phyloP scores from a whole-genome alignment of 306 rosid species.

The Prunus davidiana region DNA sequence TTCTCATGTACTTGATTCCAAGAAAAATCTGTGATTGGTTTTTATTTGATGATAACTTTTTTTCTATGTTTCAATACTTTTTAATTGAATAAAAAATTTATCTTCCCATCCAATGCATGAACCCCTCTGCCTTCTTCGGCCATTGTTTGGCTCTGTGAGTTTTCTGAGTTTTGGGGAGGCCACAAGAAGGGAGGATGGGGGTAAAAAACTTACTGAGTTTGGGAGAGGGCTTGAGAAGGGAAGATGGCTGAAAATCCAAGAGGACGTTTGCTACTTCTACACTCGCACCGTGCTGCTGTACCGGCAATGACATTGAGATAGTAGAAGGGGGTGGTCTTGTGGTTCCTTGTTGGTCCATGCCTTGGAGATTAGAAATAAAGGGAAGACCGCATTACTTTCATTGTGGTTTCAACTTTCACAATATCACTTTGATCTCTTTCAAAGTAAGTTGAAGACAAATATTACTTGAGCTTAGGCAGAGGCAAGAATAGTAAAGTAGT shows the following conservation, averaged over 20 bases:
- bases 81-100: too few relatives aligned
- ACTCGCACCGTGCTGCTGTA: neutral
- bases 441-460: conserved; percentile 5
- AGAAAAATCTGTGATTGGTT: too few relatives aligned
- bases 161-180: neutral
- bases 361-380: neutral
- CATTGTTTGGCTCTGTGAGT: neutral
- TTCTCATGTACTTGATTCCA: too few relatives aligned
- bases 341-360: neutral
- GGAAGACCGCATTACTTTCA: neutral
- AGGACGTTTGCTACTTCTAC: neutral
- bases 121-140: neutral
- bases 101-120: too few relatives aligned
- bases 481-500: conserved; percentile 5
- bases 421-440: neutral
- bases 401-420: neutral
- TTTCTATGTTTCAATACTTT: too few relatives aligned
- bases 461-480: conserved; percentile 9
- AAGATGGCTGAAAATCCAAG: neutral
- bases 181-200: neutral
- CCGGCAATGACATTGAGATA: neutral
- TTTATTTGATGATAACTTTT: too few relatives aligned
- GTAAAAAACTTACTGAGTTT: neutral
- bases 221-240: neutral
- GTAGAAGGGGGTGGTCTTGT: neutral